Base-by-base conservation (phyloP, 176 grass and related monocot species). In the Secale cereale region DNA sequence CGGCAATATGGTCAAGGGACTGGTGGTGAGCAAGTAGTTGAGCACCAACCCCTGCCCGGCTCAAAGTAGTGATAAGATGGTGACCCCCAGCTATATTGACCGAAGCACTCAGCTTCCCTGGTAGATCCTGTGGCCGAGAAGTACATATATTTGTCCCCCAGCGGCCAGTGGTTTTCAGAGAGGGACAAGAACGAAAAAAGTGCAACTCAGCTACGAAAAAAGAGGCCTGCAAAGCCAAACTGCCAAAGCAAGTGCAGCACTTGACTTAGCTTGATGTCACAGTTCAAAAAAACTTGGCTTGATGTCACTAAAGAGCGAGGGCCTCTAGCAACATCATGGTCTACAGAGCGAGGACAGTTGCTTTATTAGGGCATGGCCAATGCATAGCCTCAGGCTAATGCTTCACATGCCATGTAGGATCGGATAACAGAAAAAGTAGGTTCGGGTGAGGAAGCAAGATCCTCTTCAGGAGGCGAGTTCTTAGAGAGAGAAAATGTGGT, bases 41-140 rank as follows among this genome's bases (percentile, higher is more conserved):
- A 70, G 61, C 45, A 69, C 70, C 69, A 82, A 70, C 88, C 75
- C 63, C 70, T 25, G 67, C 80, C 48, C 39, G 15, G 16, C 48
- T 52, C 1, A 89, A 81, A 76, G 60, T 72, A 74, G 35, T 80
- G 88, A 82, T 89, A 81, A 85, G 83, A 89, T 85, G 62, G 78
- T 37, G 82, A 89, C 70, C 25, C 14, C 80, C 28, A 39, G 1
- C 19, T 22, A 22, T 81, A 50, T 85, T 89, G 82, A 89, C 83
- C 30, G 77, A 62, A 77, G 10, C 83, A 89, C 82, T 76, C 20
- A 23, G 2, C 13, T n/a, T 22, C 61, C 48, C 6, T 33, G 25
- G 19, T 50, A 81, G 76, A 85, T 89, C 4, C 45, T 6, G 87
- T 85, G 76, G 70, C 60, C 28, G 60, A 85, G 26, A 89, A 89